Evolutionary conservation across 2,329 filamentous ascomycete genomes (phyloP).

Genomic region (Fusarium sp.): DNA sequence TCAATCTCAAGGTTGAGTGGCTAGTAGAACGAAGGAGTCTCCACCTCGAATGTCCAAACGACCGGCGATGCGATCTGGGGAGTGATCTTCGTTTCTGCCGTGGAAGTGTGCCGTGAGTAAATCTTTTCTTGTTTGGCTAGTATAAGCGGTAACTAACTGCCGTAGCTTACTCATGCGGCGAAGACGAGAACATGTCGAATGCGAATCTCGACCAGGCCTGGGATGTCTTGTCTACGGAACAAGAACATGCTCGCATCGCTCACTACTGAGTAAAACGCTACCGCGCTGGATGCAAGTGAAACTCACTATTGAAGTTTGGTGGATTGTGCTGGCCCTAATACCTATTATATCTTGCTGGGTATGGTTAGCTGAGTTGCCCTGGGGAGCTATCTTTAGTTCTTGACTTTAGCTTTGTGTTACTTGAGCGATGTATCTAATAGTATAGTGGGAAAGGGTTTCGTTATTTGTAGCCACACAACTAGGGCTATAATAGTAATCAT

Average conservation of each 20-base stretch:
- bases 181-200: constrained; percentile 71
- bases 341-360: constrained; percentile 58
- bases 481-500: background rate
- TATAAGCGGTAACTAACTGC: background rate
- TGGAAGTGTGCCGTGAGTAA: constrained; percentile 69
- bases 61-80: constrained; percentile 68
- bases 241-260: constrained; percentile 60
- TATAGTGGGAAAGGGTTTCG: background rate
- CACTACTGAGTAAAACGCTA: constrained; percentile 60
- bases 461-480: background rate
- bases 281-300: constrained; percentile 61
- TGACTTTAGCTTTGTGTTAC: background rate
- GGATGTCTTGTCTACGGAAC: constrained; percentile 70
- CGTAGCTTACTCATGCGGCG: constrained; percentile 69
- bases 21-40: constrained; percentile 72
- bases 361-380: constrained; percentile 50
- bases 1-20: constrained; percentile 77
- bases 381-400: constrained; percentile 3
- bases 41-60: constrained; percentile 75
- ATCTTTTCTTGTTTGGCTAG: background rate
- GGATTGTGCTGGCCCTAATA: constrained; percentile 60
- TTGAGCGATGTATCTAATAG: background rate
- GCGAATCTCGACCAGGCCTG: constrained; percentile 68
- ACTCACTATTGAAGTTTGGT: constrained; percentile 64
- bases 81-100: constrained; percentile 72